Evolutionary conservation across 345 rosid genomes (phyloP).

Genomic region (Salix purpurea): DNA sequence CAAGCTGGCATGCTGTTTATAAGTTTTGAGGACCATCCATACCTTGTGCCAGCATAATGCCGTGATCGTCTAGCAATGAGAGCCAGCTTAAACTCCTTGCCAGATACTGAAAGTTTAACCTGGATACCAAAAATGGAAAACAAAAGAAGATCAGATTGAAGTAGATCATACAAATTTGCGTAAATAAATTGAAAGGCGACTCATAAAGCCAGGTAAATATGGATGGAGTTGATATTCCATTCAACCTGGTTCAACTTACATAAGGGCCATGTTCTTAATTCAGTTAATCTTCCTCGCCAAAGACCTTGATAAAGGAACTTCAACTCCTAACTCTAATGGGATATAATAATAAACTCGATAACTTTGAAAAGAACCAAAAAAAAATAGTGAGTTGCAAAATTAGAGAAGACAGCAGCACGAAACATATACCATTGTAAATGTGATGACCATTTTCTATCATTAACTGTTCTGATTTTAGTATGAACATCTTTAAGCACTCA

Average conservation of each 20-base stretch:
- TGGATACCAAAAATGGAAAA: conserved; percentile 32
- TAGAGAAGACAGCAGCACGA: background rate
- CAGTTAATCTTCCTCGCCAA: background rate
- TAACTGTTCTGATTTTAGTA: background rate
- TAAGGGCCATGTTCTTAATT: background rate
- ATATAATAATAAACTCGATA: background rate
- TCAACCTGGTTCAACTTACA: background rate
- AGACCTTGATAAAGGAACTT: background rate
- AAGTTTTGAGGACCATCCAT: background rate
- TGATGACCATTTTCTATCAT: background rate
- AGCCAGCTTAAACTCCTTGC: conserved; percentile 59
- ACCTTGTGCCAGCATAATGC: conserved; percentile 99
- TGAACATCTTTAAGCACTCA: background rate
- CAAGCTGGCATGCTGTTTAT: background rate
- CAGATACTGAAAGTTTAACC: conserved; percentile 64
- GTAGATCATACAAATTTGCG: background rate
- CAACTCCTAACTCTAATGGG: background rate
- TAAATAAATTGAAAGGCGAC: background rate
- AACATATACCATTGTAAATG: background rate
- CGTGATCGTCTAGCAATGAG: conserved; percentile 90
- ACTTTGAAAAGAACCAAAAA: background rate
- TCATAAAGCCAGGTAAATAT: background rate
- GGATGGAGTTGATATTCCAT: background rate
- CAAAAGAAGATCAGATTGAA: background rate
- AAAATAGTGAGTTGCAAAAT: background rate